Percentiles rank a stretch among this genome's conserved stretches.
These are phyloP conservation scores for Penicillium capsulatum DNA, from an alignment of 2,329 filamentous ascomycete species.

Conservation along the genomic window DNA sequence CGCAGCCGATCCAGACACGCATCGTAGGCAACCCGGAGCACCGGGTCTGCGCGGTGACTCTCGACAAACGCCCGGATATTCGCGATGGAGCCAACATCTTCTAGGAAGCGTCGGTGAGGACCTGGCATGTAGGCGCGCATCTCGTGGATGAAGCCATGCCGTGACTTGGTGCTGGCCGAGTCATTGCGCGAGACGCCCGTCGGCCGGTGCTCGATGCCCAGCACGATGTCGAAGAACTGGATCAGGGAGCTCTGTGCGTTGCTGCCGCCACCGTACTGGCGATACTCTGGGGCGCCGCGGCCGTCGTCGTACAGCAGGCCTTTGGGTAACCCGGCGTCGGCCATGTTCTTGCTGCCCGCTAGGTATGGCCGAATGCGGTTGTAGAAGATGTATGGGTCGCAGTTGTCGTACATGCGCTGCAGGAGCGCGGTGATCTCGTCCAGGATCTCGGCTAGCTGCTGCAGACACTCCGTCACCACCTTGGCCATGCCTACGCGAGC, in stretches of 20 bases:
- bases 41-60: constrained; percentile 55
- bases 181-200: constrained; percentile 62
- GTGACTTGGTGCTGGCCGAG: constrained; percentile 48
- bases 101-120: constrained; percentile 80
- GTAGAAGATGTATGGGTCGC: constrained; percentile 92
- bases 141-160: constrained; percentile 89
- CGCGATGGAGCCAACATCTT: constrained; percentile 71
- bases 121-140: constrained; percentile 98
- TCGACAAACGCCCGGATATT: constrained; percentile 86
- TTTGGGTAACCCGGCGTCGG: constrained; percentile 79
- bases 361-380: constrained; percentile 93
- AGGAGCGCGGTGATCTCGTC: constrained; percentile 78
- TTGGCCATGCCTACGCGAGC: constrained; percentile 65
- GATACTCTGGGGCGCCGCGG: constrained; percentile 62
- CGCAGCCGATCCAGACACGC: constrained; percentile 78
- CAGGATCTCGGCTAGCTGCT: constrained; percentile 76
- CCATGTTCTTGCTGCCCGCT: constrained; percentile 97
- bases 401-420: constrained; percentile 89
- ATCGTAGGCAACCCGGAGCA: constrained; percentile 78
- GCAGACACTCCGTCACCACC: constrained; percentile 73
- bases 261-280: constrained; percentile 87
- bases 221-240: constrained; percentile 91
- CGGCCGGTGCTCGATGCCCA: constrained; percentile 84
- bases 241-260: constrained; percentile 96
- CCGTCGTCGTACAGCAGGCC: constrained; percentile 87